Conservation (phyloP, 352 stramenopile species). For the Thraustochytrium striatum region DNA sequence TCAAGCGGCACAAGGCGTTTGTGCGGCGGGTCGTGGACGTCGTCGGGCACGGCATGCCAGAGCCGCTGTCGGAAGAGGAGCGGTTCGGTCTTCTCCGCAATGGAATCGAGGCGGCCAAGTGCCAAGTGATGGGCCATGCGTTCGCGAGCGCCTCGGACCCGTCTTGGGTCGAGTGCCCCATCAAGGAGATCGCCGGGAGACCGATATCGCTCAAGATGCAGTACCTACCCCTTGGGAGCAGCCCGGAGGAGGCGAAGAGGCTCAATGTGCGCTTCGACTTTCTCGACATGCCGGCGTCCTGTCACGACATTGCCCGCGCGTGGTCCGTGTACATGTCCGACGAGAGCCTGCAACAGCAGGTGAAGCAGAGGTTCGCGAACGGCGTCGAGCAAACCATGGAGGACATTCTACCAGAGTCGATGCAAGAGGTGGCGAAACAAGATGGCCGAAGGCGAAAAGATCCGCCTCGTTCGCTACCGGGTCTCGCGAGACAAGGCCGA, state of each 20-base stretch:
- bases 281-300: too few relatives aligned
- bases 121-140: neutral
- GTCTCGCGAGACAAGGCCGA: neutral
- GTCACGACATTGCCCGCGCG: too few relatives aligned
- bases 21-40: neutral
- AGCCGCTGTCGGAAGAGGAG: neutral
- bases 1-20: slow-evolving; percentile 7
- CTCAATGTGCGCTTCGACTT: slow-evolving; percentile 3
- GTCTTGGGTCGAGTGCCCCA: too few relatives aligned
- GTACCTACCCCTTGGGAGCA: neutral
- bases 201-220: too few relatives aligned
- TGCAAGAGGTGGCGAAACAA: neutral
- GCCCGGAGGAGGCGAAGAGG: neutral
- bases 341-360: too few relatives aligned
- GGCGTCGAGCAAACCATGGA: too few relatives aligned
- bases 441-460: neutral
- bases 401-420: neutral
- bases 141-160: too few relatives aligned
- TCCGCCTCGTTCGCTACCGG: neutral
- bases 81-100: neutral
- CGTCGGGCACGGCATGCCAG: neutral
- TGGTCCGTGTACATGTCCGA: too few relatives aligned
- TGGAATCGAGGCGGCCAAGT: neutral
- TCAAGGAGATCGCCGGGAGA: too few relatives aligned
- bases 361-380: too few relatives aligned